Percentiles rank a stretch among this genome's conserved stretches.
Conservation (phyloP, 106 monocot species). For the Phalaenopsis equestris region DNA sequence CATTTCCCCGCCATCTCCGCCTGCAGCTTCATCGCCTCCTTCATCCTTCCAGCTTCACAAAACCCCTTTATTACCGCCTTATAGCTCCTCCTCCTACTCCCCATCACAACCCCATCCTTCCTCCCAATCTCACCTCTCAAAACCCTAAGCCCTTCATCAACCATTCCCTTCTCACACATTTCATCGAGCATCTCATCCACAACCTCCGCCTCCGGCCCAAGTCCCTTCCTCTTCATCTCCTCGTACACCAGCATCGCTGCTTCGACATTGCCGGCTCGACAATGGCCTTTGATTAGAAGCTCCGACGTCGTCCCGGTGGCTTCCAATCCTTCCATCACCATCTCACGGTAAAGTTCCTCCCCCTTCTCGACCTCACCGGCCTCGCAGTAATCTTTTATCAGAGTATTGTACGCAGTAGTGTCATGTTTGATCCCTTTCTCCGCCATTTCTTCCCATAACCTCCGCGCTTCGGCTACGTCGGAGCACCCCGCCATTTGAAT, state of each 20-base stretch:
- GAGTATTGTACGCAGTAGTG: conserved; percentile 45
- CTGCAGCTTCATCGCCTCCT: conserved; percentile 53
- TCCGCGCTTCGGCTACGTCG: conserved; percentile 34
- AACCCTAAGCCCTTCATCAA: conserved; percentile 34
- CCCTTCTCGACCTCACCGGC: conserved; percentile 28
- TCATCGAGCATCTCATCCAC: conserved; percentile 35
- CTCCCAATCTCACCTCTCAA: conserved; percentile 53
- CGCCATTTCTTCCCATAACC: conserved; percentile 45
- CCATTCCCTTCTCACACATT: conserved; percentile 37
- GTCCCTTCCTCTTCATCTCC: conserved; percentile 45
- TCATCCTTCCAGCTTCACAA: conserved; percentile 41
- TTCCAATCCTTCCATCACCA: conserved; percentile 35
- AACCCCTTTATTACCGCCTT: conserved; percentile 47
- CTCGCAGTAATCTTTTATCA: conserved; percentile 47
- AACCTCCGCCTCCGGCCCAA: conserved; percentile 10
- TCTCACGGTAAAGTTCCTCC: conserved; percentile 46
- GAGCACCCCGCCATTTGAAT: conserved; percentile 52
- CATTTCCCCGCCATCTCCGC: conserved; percentile 76
- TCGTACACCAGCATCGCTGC: conserved; percentile 22
- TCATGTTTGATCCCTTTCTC: conserved; percentile 31
- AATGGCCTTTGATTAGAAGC: conserved; percentile 33
- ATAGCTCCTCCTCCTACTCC: conserved; percentile 29
- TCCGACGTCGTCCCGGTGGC: conserved; percentile 37
- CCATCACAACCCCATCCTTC: conserved; percentile 23
- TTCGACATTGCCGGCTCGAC: conserved; percentile 19